Percentiles rank a stretch among this genome's conserved stretches.
Evolutionary conservation across 1,284 basidiomycete species (phyloP).

Genomic region (Leccinum subfulvum): DNA sequence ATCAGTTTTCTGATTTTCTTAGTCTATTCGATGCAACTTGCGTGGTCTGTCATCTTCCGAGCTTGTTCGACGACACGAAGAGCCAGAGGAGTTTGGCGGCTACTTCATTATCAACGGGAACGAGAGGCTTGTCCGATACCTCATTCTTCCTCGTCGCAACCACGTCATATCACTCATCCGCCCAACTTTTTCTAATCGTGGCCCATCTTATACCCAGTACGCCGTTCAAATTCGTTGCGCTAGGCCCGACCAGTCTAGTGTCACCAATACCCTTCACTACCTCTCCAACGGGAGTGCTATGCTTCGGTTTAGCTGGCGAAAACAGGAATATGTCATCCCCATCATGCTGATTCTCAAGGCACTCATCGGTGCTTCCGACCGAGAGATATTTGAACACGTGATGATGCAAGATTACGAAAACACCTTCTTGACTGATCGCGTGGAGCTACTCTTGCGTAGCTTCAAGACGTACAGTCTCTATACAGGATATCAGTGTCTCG

Average conservation of each 20-base stretch:
- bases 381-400: constrained; percentile 97
- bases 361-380: constrained; percentile 91
- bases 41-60: constrained; percentile 82
- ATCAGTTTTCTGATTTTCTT: constrained; percentile 4
- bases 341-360: constrained; percentile 97
- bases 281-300: constrained; percentile 95
- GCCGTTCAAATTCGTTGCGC: constrained; percentile 96
- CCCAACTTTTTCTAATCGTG: constrained; percentile 87
- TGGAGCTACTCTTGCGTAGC: constrained; percentile 95
- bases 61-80: constrained; percentile 89
- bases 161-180: constrained; percentile 87
- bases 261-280: constrained; percentile 97
- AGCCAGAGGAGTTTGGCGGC: constrained; percentile 97
- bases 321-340: constrained; percentile 98
- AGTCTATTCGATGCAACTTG: constrained; percentile 95
- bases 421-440: constrained; percentile 96
- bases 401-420: constrained; percentile 97
- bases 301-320: constrained; percentile 94
- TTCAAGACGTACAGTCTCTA: constrained; percentile 92
- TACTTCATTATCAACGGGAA: constrained; percentile 99
- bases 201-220: constrained; percentile 91
- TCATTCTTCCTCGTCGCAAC: constrained; percentile 88
- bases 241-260: constrained; percentile 85
- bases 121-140: constrained; percentile 96
- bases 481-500: constrained; percentile 91